Percentiles rank a stretch among this genome's conserved stretches.
These are phyloP conservation scores for Xylaria palmicola DNA, from an alignment of 495 filamentous ascomycete genomes.

Conservation along the genomic window DNA sequence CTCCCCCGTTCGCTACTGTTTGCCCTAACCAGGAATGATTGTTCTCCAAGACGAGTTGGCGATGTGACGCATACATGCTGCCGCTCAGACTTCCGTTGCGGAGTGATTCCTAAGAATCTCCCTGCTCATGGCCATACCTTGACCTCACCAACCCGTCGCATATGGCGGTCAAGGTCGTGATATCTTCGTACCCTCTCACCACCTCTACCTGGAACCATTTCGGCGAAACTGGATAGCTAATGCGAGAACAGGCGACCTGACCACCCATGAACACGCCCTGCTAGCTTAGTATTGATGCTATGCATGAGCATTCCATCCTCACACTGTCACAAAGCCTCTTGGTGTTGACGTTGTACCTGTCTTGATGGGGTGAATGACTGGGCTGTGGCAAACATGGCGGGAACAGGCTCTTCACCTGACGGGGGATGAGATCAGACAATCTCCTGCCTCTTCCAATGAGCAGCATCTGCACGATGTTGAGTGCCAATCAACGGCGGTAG, in stretches of 20 bases:
- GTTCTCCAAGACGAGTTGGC: background rate
- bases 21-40: too few species aligned
- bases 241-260: background rate
- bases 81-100: background rate
- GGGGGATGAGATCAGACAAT: background rate
- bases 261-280: background rate
- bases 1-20: background rate
- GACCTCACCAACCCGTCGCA: background rate
- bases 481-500: slow-evolving; percentile 8
- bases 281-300: background rate
- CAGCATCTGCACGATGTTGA: background rate
- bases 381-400: slow-evolving; percentile 6
- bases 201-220: background rate
- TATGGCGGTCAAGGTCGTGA: slow-evolving; percentile 4
- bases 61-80: background rate
- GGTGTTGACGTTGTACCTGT: background rate
- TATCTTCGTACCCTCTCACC: slow-evolving; percentile 1
- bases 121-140: background rate
- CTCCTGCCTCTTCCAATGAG: background rate
- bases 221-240: background rate
- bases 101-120: background rate
- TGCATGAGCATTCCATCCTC: slow-evolving; percentile 3
- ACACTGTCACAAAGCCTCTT: background rate
- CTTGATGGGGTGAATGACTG: background rate
- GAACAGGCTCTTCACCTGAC: background rate